Percentiles rank a stretch among this genome's conserved stretches.
Conservation (phyloP, 768 basidiomycete species). For the Cyclocybe cylindracea region DNA sequence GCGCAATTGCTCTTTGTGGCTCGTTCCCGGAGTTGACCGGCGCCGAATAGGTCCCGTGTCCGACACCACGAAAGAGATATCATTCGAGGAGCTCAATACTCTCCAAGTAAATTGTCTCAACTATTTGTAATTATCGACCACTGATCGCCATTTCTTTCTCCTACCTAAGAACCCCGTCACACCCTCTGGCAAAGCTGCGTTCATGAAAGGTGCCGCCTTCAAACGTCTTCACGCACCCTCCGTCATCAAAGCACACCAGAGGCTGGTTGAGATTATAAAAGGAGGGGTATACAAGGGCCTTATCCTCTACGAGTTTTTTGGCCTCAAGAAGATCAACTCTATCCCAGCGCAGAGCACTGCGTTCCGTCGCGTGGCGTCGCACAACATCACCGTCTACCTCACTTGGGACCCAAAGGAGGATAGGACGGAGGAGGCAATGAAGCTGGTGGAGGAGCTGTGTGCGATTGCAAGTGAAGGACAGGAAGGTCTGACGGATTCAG, state of each 20-base stretch:
- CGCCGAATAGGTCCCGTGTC: slow-evolving; percentile 34
- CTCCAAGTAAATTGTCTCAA: slow-evolving; percentile 26
- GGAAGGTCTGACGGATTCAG: slow-evolving; percentile 18
- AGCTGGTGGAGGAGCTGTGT: slow-evolving; percentile 25
- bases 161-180: not conserved
- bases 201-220: slow-evolving; percentile 40
- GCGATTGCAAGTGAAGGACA: slow-evolving; percentile 28
- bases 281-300: slow-evolving; percentile 19
- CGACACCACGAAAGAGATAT: slow-evolving; percentile 40
- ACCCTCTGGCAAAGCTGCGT: slow-evolving; percentile 31
- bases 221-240: slow-evolving; percentile 22
- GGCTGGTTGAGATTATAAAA: slow-evolving; percentile 21
- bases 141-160: slow-evolving; percentile 2
- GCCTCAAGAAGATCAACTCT: slow-evolving; percentile 34
- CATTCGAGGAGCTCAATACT: slow-evolving; percentile 44
- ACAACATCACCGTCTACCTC: slow-evolving; percentile 30
- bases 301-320: slow-evolving; percentile 41
- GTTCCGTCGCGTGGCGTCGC: slow-evolving; percentile 33
- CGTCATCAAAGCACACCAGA: slow-evolving; percentile 25
- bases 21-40: not conserved
- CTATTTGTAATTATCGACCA: not conserved
- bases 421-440: slow-evolving; percentile 28
- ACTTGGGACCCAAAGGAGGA: slow-evolving; percentile 33
- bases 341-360: slow-evolving; percentile 33
- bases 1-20: not conserved